These are phyloP conservation scores for Trametes villosa DNA, from an alignment of 768 basidiomycete species.

Conservation along the genomic window DNA sequence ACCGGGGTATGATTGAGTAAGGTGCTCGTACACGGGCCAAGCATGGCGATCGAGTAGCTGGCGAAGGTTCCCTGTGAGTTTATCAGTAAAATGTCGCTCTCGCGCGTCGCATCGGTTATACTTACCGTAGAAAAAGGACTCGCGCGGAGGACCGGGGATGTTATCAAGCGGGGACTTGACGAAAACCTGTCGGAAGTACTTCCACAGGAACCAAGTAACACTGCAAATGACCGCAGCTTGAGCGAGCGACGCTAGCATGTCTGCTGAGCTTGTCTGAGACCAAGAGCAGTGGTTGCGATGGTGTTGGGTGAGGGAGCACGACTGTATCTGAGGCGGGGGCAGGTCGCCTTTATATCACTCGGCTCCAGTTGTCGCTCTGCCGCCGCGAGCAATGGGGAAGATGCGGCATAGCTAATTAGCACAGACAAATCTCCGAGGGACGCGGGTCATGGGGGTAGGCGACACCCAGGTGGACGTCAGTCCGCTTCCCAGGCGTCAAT, in stretches of 20 bases:
- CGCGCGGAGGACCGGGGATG: slow-evolving; percentile 22
- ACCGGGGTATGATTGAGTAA: slow-evolving; percentile 41
- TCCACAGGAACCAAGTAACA: slow-evolving; percentile 9
- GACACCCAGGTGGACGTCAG: not conserved
- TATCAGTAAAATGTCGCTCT: not conserved
- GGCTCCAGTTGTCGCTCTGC: not conserved
- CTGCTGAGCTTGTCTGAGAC: not conserved
- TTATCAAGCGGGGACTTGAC: slow-evolving; percentile 22
- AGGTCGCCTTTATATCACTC: not conserved
- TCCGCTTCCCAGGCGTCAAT: not conserved
- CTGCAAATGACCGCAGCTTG: slow-evolving; percentile 6
- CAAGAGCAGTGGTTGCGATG: not conserved
- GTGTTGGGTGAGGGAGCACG: not conserved
- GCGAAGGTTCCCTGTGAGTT: slow-evolving; percentile 14
- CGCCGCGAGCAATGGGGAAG: not conserved
- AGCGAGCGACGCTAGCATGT: not conserved
- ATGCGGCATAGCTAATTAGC: not conserved
- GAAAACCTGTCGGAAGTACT: slow-evolving; percentile 6
- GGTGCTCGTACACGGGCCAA: slow-evolving; percentile 15
- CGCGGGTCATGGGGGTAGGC: not conserved
- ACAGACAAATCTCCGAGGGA: not conserved
- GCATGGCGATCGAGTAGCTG: slow-evolving; percentile 17
- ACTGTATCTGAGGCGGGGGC: not conserved
- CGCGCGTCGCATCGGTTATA: not conserved
- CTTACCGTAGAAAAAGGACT: slow-evolving; percentile 20